Percentiles rank a stretch among this genome's conserved stretches.
Conservation (phyloP, 2,329 filamentous ascomycete species). For the Shiraia sp. region DNA sequence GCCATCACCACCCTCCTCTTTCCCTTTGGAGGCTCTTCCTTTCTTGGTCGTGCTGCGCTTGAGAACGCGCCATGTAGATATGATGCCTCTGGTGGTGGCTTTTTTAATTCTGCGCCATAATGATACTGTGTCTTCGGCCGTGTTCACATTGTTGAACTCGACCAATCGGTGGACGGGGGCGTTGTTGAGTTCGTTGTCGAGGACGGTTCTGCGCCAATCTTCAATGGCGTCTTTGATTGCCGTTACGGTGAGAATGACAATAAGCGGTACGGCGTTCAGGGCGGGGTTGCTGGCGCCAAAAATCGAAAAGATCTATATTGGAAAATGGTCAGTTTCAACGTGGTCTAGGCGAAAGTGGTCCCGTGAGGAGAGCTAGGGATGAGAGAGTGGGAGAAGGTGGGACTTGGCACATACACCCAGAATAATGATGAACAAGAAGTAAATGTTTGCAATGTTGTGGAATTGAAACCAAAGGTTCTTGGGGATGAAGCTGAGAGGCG, state of each 20-base stretch:
- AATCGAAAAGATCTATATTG: constrained; percentile 85
- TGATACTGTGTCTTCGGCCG: constrained; percentile 82
- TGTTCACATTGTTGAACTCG: constrained; percentile 92
- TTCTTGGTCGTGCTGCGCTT: constrained; percentile 47
- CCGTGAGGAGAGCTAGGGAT: no score
- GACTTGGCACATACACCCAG: constrained; percentile 89
- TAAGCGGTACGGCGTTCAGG: constrained; percentile 85
- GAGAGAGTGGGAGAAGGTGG: no score
- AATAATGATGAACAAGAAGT: constrained; percentile 96
- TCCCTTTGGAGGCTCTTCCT: constrained; percentile 35
- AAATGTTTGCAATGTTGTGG: constrained; percentile 97
- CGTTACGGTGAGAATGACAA: constrained; percentile 87
- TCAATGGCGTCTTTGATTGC: constrained; percentile 94
- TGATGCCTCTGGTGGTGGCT: constrained; percentile 67
- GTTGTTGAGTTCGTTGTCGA: constrained; percentile 95
- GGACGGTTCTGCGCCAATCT: constrained; percentile 86
- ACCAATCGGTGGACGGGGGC: constrained; percentile 88
- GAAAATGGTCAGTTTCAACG: constrained; percentile 19
- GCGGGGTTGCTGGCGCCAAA: constrained; percentile 92
- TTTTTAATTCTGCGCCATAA: constrained; percentile 91
- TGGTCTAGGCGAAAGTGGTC: no score
- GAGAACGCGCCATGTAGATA: constrained; percentile 58
- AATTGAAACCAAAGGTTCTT: constrained; percentile 99
- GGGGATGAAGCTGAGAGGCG: constrained; percentile 88
- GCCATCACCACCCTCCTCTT: constrained; percentile 54